Evolutionary conservation across 352 stramenopile genomes (phyloP).

Genomic region (Phytophthora pinifolia): DNA sequence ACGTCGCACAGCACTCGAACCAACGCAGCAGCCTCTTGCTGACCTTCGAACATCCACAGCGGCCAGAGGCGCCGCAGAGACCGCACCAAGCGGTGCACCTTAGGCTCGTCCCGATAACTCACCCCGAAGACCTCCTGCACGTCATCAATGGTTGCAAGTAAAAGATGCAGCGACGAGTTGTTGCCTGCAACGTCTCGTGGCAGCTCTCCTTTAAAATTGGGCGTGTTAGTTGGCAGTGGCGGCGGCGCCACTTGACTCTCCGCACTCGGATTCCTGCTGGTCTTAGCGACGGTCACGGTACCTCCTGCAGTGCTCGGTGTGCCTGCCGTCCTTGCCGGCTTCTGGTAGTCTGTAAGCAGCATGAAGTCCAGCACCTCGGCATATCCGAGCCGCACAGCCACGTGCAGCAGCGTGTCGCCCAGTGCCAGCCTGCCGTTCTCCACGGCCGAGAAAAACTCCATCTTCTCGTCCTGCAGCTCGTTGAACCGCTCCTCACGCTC

Average conservation of each 20-base stretch:
- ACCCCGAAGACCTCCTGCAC: conserved; percentile 69
- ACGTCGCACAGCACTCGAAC: conserved; percentile 69
- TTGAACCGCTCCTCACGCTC: conserved; percentile 49
- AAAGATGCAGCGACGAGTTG: conserved; percentile 40
- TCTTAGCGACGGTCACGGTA: conserved; percentile 2
- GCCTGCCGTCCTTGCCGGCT: conserved; percentile 5
- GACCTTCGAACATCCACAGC: conserved; percentile 73
- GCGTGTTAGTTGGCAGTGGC: conserved; percentile 39
- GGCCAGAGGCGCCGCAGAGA: conserved; percentile 63
- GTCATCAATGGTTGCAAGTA: conserved; percentile 53
- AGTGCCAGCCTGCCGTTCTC: conserved; percentile 58
- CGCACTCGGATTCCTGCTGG: neutral
- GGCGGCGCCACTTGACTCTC: conserved; percentile 1
- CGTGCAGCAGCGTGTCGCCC: conserved; percentile 73
- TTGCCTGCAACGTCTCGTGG: conserved; percentile 43
- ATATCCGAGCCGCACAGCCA: conserved; percentile 59
- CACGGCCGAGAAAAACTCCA: conserved; percentile 71
- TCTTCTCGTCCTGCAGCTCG: conserved; percentile 69
- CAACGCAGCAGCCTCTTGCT: conserved; percentile 54
- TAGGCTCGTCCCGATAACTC: conserved; percentile 59
- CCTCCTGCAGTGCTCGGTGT: conserved; percentile 10
- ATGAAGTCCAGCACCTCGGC: conserved; percentile 62
- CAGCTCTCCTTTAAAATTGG: conserved; percentile 68
- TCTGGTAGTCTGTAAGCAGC: conserved; percentile 52
- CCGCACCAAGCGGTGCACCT: conserved; percentile 60